Evolutionary conservation across 2,329 filamentous ascomycete genomes (phyloP), one percentile per base, ranked within the genome.

Genomic region (Aureobasidium sp.): DNA sequence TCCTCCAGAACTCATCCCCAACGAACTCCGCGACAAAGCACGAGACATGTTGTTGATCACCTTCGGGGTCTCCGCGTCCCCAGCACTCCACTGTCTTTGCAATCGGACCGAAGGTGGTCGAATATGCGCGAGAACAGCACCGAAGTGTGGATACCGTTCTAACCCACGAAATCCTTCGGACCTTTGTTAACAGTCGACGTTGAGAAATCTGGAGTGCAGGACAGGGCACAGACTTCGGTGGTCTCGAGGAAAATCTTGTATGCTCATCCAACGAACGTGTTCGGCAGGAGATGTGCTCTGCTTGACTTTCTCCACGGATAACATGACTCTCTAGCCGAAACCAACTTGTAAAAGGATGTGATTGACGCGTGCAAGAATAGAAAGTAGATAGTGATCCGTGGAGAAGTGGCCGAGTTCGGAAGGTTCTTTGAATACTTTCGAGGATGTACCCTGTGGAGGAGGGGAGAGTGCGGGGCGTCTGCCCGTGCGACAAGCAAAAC

Each of bases 381-480:
- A 44, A 57, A 34, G 13, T 9, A n/a, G 46, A 48, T 17, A 32
- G 46, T 5, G 5, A 46, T 46, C 39, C 53, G 41, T 46, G 41
- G 27, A 34, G 53, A 46, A 34, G 23, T 56, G 37, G 27, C 53
- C 41, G 53, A 44, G 53, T 57, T 57, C 41, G 53, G 53, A 46
- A 46, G 39, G 53, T 46, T n/a, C 7, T 48, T 17, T 48, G 26
- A n/a, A n/a, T 48, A 48, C 46, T 29, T 48, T 48, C 4, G n/a
- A 29, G 7, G 7, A 29, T 29, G 46, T 55, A 55, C 27, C 46
- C 23, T 58, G 41, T 32, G 55, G 32, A 57, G 53, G 27, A 58
- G 53, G 34, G 34, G 12, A 15, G 39, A 58, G 53, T 57, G 53
- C 55, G 55, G 55, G 42, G 55, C 46, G 47, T 58, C 55, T 57